A percentile compares a stretch with the other conserved stretches of the same genome.
phyloP scores from a whole-genome alignment of 2,329 filamentous ascomycete species.

The Sporothrix schenckii region DNA sequence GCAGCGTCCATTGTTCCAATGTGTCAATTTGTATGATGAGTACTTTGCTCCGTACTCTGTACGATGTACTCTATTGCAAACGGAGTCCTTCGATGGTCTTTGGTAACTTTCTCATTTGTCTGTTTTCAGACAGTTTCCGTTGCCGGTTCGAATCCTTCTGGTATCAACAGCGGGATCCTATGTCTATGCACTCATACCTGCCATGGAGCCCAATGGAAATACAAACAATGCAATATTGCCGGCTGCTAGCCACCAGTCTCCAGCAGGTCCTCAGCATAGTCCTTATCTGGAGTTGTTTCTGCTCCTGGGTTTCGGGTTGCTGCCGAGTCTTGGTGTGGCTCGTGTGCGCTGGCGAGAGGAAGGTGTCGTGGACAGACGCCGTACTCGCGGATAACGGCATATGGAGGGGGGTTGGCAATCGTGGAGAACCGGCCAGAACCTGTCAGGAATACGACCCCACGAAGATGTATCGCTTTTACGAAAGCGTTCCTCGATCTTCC shows the following conservation, averaged over 20 bases:
- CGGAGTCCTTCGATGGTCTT: neutral
- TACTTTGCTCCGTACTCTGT: neutral
- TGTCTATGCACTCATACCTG: neutral
- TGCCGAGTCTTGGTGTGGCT: conserved; percentile 9
- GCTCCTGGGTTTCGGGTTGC: conserved; percentile 9
- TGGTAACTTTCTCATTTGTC: too few species aligned
- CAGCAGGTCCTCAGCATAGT: neutral
- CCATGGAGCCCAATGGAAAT: neutral
- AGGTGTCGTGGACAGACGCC: neutral
- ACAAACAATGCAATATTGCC: neutral
- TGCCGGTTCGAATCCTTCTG: conserved; percentile 2
- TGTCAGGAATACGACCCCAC: conserved; percentile 12
- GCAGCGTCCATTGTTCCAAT: neutral
- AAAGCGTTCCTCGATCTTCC: conserved; percentile 21
- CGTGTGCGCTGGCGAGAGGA: neutral
- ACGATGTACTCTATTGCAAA: neutral
- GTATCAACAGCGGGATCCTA: neutral
- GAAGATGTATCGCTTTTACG: conserved; percentile 6
- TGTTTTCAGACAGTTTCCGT: neutral
- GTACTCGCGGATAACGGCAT: neutral
- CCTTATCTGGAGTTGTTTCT: neutral
- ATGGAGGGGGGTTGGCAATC: neutral
- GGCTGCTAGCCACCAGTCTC: neutral
- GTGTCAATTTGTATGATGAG: neutral
- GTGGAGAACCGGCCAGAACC: neutral